These are phyloP conservation scores for Aspergillus persii DNA, from an alignment of 2,329 filamentous ascomycete genomes.

Conservation along the genomic window DNA sequence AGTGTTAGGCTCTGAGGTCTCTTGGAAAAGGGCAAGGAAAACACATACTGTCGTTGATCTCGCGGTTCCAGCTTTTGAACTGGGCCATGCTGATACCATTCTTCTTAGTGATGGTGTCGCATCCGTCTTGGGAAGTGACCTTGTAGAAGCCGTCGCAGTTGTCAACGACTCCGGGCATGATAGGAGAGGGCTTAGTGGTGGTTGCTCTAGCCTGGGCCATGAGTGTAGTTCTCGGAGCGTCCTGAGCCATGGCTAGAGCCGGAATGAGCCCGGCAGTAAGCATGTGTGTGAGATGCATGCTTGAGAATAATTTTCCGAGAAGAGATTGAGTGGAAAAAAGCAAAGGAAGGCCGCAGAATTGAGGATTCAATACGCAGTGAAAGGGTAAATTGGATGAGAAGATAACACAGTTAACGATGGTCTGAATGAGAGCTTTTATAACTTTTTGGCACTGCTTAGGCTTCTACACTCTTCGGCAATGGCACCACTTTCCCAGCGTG, in stretches of 20 bases:
- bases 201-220: background rate
- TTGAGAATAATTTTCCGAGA: background rate
- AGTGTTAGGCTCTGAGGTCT: background rate
- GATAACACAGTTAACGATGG: background rate
- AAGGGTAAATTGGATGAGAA: background rate
- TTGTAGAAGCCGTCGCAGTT: constrained; percentile 9
- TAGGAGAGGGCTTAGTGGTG: constrained; percentile 1
- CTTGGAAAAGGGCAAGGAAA: background rate
- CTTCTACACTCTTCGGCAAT: too few species aligned
- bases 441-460: too few species aligned
- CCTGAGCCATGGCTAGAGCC: background rate
- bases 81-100: constrained; percentile 7
- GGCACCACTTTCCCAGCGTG: too few species aligned
- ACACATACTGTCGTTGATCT: constrained; percentile 1
- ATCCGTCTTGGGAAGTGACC: constrained; percentile 5
- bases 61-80: constrained; percentile 6
- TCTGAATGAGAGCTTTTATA: background rate
- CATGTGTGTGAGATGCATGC: constrained; percentile 6
- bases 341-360: background rate
- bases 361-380: background rate
- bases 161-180: constrained; percentile 3
- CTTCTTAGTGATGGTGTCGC: constrained; percentile 1
- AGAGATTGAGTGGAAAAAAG: background rate
- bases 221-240: background rate
- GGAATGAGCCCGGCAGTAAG: constrained; percentile 3